Conservation (phyloP, 495 filamentous ascomycete genomes). For the Sordaria brevicollis region DNA sequence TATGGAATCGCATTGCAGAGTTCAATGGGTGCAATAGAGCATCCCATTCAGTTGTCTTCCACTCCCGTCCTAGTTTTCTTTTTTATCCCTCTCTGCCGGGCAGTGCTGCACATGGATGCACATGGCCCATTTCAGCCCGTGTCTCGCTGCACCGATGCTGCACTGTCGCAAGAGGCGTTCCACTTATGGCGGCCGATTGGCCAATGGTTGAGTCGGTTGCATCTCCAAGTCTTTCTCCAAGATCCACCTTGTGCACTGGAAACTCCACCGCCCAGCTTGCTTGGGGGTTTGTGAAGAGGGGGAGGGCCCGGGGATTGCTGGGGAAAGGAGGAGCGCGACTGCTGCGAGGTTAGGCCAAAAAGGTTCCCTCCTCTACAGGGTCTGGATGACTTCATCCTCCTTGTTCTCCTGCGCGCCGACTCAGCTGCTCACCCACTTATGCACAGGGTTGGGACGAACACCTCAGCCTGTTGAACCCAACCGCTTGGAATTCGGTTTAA, state of each 20-base stretch:
- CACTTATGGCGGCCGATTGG: not conserved
- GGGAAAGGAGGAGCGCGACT: not conserved
- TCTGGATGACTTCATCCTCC: not conserved
- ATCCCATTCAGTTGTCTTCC: too few species aligned
- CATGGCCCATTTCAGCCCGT: not conserved
- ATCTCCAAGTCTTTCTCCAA: not conserved
- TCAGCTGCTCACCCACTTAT: not conserved
- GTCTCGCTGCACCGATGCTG: not conserved
- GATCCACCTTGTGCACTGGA: not conserved
- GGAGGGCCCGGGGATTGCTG: too few species aligned
- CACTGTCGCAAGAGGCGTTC: not conserved
- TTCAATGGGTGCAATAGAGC: not conserved
- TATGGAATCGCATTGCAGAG: not conserved
- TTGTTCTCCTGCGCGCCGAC: not conserved
- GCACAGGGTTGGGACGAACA: not conserved
- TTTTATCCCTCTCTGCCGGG: not conserved
- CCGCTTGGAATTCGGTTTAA: not conserved
- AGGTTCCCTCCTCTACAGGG: not conserved
- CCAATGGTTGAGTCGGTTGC: not conserved
- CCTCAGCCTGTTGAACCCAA: not conserved
- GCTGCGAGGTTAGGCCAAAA: not conserved
- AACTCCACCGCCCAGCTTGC: not conserved
- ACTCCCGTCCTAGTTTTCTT: too few species aligned
- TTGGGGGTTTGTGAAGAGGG: not conserved
- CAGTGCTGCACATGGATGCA: not conserved